Evolutionary conservation across 2,329 filamentous ascomycete genomes (phyloP).

Genomic region (Ascomycota sp.): DNA sequence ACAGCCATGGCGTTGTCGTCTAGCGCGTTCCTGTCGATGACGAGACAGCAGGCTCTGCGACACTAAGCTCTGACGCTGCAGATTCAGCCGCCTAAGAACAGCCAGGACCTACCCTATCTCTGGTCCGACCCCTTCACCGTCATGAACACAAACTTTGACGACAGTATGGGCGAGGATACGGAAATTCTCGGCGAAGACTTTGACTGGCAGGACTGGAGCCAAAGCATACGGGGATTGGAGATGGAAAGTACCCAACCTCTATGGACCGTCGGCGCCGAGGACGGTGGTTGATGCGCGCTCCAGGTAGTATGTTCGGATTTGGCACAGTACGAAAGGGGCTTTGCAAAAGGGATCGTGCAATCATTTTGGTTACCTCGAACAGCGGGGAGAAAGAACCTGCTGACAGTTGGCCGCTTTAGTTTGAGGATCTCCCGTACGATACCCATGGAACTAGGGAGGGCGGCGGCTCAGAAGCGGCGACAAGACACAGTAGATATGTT

Average conservation of each 20-base stretch:
- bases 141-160: slow-evolving; percentile 10
- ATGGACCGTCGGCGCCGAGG: slow-evolving; percentile 1
- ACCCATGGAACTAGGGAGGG: too few species aligned
- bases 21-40: slow-evolving; percentile 1
- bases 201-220: slow-evolving; percentile 28
- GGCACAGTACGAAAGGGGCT: too few species aligned
- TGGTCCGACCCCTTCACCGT: slow-evolving; percentile 17
- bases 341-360: too few species aligned
- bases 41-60: slow-evolving; percentile 3
- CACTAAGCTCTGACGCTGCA: slow-evolving; percentile 6
- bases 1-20: not conserved
- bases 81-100: slow-evolving; percentile 10
- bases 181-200: slow-evolving; percentile 22
- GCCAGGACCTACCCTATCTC: slow-evolving; percentile 18
- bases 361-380: too few species aligned
- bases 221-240: slow-evolving; percentile 19
- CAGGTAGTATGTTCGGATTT: too few species aligned
- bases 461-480: too few species aligned
- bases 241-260: slow-evolving; percentile 9
- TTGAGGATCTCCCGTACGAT: too few species aligned
- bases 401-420: too few species aligned
- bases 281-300: slow-evolving; percentile 3
- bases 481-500: too few species aligned
- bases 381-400: too few species aligned
- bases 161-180: slow-evolving; percentile 11